phyloP scores from a whole-genome alignment of 371 early-diverging fungal species.

The Choanephora cucurbitarum region DNA sequence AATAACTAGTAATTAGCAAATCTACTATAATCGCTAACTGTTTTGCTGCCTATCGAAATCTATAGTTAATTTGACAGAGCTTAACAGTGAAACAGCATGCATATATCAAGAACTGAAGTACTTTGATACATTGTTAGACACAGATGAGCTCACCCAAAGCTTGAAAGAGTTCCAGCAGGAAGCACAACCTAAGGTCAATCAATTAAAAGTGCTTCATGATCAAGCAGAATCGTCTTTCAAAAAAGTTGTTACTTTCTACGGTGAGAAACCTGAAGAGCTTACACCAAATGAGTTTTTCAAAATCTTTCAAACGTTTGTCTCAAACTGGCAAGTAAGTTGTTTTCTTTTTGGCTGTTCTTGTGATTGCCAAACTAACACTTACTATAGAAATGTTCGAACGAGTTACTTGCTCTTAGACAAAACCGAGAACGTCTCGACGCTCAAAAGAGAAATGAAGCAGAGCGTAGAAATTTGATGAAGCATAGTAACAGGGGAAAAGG shows the following conservation, averaged over 20 bases:
- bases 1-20: not conserved
- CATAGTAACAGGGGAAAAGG: slow-evolving; percentile 40
- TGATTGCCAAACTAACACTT: no score
- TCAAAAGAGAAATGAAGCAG: slow-evolving; percentile 44
- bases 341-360: no score
- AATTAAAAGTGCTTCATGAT: slow-evolving; percentile 36
- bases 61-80: slow-evolving; percentile 49
- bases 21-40: not conserved
- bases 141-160: slow-evolving; percentile 26
- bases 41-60: not conserved
- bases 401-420: slow-evolving; percentile 27
- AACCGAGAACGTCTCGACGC: slow-evolving; percentile 42
- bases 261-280: slow-evolving; percentile 74
- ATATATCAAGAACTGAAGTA: slow-evolving; percentile 50
- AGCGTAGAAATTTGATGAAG: slow-evolving; percentile 40
- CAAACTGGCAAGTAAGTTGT: slow-evolving; percentile 16
- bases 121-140: slow-evolving; percentile 31
- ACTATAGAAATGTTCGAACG: slow-evolving; percentile 26
- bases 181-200: slow-evolving; percentile 38
- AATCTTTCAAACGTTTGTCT: slow-evolving; percentile 70
- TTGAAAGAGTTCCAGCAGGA: slow-evolving; percentile 52
- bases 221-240: slow-evolving; percentile 21
- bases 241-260: slow-evolving; percentile 55
- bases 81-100: slow-evolving; percentile 41
- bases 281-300: slow-evolving; percentile 87